Conservation (phyloP, 306 rosid genomes). For the Fragaria vesca region DNA sequence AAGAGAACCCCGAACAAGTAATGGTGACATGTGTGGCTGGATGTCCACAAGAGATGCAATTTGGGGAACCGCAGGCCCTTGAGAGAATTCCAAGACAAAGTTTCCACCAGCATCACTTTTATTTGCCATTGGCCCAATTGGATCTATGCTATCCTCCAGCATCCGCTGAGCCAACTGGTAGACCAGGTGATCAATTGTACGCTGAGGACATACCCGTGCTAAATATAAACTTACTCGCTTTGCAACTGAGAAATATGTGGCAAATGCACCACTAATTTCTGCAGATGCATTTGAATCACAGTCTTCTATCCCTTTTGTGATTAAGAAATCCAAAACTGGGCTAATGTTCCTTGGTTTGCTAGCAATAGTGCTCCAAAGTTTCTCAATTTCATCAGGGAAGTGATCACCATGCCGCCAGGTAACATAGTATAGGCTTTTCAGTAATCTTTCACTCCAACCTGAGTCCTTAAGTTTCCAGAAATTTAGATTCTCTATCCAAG, state of each 20-base stretch:
- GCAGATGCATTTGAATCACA: slow-evolving; percentile 99
- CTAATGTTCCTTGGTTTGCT: slow-evolving; percentile 96
- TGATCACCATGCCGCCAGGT: slow-evolving; percentile 99
- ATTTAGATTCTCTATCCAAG: slow-evolving; percentile 98
- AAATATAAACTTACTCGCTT: slow-evolving; percentile 93
- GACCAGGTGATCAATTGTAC: slow-evolving; percentile 96
- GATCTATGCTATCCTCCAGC: slow-evolving; percentile 92
- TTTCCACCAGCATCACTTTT: slow-evolving; percentile 77
- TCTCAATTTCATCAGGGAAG: slow-evolving; percentile 98
- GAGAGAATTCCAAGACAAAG: slow-evolving; percentile 92
- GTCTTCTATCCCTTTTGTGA: slow-evolving; percentile 98
- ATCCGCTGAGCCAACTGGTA: slow-evolving; percentile 93
- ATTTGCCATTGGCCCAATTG: slow-evolving; percentile 49
- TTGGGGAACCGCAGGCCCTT: slow-evolving; percentile 91
- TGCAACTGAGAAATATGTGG: slow-evolving; percentile 97
- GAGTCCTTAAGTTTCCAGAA: slow-evolving; percentile 97
- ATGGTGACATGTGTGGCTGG: slow-evolving; percentile 98
- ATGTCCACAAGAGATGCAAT: slow-evolving; percentile 81
- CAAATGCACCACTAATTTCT: slow-evolving; percentile 98
- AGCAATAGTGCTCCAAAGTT: slow-evolving; percentile 99
- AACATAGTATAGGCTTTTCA: slow-evolving; percentile 96
- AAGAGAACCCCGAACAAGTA: slow-evolving; percentile 98
- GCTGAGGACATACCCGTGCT: slow-evolving; percentile 98
- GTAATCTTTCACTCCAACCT: slow-evolving; percentile 93
- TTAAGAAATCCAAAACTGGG: slow-evolving; percentile 98